Evolutionary conservation across 2,329 filamentous ascomycete species (phyloP).

Genomic region (Xylaria sp.): DNA sequence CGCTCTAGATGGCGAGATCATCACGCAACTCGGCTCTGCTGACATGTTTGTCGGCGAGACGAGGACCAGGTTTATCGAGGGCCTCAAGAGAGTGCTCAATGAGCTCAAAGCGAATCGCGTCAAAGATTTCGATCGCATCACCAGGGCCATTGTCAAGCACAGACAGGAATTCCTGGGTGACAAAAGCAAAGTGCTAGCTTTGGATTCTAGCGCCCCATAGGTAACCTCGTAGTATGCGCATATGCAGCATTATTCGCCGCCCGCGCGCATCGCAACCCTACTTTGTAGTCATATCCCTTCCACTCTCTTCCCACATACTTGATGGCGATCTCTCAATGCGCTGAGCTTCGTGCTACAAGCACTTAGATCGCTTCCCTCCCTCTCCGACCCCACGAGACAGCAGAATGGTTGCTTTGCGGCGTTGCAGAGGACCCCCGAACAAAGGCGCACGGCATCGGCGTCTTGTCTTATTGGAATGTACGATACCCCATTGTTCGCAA

Average conservation of each 20-base stretch:
- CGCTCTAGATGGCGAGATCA: constrained; percentile 71
- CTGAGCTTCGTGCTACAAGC: constrained; percentile 19
- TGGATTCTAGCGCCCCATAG: constrained; percentile 53
- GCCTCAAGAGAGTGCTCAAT: constrained; percentile 65
- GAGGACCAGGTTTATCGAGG: constrained; percentile 65
- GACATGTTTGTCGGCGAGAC: constrained; percentile 68
- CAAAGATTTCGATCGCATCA: constrained; percentile 70
- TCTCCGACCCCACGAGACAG: constrained; percentile 2
- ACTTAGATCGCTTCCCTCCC: constrained; percentile 15
- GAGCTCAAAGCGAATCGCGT: constrained; percentile 64
- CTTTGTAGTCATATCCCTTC: constrained; percentile 34
- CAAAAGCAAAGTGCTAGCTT: constrained; percentile 64
- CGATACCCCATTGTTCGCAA: constrained; percentile 30
- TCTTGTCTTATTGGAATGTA: constrained; percentile 28
- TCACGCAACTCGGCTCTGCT: constrained; percentile 71
- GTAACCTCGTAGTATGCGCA: constrained; percentile 40
- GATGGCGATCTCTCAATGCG: constrained; percentile 18
- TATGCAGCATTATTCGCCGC: constrained; percentile 23
- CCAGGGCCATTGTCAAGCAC: constrained; percentile 69
- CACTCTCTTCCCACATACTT: constrained; percentile 12
- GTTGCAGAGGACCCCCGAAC: constrained; percentile 19
- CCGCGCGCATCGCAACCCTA: constrained; percentile 14
- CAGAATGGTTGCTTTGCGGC: constrained; percentile 19
- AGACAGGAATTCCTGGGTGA: constrained; percentile 69
- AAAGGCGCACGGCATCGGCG: constrained; percentile 24